Evolutionary conservation across 129 eudicot genomes (phyloP).

Genomic region (Helichrysum umbraculigerum): DNA sequence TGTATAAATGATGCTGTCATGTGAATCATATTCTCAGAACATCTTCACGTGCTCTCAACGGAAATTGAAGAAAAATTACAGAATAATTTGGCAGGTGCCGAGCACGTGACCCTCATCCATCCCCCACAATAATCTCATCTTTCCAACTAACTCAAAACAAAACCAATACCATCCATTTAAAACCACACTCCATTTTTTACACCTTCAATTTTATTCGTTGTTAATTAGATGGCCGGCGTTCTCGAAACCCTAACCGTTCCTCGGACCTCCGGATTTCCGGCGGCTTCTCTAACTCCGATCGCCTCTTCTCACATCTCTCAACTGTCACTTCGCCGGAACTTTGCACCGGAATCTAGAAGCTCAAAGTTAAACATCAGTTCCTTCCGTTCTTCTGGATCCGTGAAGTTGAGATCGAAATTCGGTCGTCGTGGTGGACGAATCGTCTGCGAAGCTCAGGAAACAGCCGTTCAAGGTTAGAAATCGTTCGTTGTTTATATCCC

Average conservation of each 20-base stretch:
- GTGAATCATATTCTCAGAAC: not conserved
- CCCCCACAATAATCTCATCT: constrained; percentile 28
- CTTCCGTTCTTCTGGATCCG: constrained; percentile 41
- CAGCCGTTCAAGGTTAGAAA: constrained; percentile 64
- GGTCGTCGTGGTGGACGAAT: constrained; percentile 51
- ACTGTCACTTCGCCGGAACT: constrained; percentile 37
- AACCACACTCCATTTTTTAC: not conserved
- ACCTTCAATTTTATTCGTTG: not conserved
- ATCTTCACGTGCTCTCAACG: not conserved
- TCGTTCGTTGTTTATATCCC: not conserved
- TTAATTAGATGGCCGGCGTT: constrained; percentile 54
- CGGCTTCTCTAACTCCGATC: constrained; percentile 44
- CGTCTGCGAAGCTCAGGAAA: constrained; percentile 74
- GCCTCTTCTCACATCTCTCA: constrained; percentile 36
- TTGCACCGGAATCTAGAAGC: constrained; percentile 43
- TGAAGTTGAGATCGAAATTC: constrained; percentile 29
- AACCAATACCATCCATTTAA: constrained; percentile 21
- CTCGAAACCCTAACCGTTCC: constrained; percentile 60
- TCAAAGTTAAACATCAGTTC: constrained; percentile 41
- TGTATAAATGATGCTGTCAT: not conserved
- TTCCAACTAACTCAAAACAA: constrained; percentile 10
- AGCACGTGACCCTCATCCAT: constrained; percentile 29
- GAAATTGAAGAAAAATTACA: not conserved
- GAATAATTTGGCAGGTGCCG: not conserved
- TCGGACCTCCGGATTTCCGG: constrained; percentile 52